Conservation (phyloP, 768 basidiomycete genomes). For the Imleria badia region DNA sequence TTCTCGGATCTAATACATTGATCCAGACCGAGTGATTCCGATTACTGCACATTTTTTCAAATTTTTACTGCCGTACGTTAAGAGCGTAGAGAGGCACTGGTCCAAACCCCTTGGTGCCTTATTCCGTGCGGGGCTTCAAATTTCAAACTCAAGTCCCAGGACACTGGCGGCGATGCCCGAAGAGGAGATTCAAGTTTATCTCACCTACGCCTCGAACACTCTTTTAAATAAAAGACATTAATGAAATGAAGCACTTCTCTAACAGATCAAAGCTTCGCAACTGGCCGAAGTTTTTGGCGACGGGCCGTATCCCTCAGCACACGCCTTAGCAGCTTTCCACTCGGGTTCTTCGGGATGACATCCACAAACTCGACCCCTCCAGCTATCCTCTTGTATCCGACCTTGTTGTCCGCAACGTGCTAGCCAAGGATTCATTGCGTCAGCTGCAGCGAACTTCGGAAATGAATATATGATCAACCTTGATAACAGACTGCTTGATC, state of each 20-base stretch:
- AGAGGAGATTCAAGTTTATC: too few species aligned
- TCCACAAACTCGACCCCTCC: constrained; percentile 66
- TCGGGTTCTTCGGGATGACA: constrained; percentile 66
- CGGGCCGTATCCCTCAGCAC: constrained; percentile 53
- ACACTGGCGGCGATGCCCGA: too few species aligned
- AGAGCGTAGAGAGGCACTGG: too few species aligned
- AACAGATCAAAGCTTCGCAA: constrained; percentile 31
- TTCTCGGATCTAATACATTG: too few species aligned
- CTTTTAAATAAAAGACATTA: neutral
- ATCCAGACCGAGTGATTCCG: too few species aligned
- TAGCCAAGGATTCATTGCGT: constrained; percentile 17
- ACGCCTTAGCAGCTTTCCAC: constrained; percentile 63
- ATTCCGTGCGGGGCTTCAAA: neutral
- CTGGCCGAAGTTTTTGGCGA: constrained; percentile 1
- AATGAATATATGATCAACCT: constrained; percentile 42
- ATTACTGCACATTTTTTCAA: too few species aligned
- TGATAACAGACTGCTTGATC: constrained; percentile 44
- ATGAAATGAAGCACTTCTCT: neutral
- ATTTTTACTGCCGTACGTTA: too few species aligned
- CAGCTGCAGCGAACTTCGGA: neutral
- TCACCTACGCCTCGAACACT: too few species aligned
- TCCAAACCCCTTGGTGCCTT: too few species aligned
- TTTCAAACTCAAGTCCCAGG: neutral
- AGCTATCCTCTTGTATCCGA: constrained; percentile 57
- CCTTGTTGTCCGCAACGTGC: constrained; percentile 60